Percentiles rank a stretch among this genome's conserved stretches.
phyloP scores from a whole-genome alignment of 129 eudicot species.

The Kitagawia praeruptora region DNA sequence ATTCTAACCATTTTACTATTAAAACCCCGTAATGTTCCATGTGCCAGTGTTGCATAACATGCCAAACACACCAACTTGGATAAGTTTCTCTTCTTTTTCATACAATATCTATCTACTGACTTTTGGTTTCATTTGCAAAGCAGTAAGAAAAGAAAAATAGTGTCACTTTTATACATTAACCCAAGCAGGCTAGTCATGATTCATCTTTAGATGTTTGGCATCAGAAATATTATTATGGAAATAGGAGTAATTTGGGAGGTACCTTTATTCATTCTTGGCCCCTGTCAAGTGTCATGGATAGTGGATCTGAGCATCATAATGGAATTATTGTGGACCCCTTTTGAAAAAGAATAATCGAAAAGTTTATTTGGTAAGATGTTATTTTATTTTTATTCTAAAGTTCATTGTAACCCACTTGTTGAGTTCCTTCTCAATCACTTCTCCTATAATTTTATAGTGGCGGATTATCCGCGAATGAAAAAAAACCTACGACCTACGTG shows the following conservation, averaged over 20 bases:
- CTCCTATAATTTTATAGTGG: background rate
- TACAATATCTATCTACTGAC: background rate
- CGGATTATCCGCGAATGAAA: background rate
- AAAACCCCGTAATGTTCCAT: background rate
- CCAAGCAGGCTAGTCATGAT: background rate
- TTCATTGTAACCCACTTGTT: background rate
- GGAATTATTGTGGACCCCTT: background rate
- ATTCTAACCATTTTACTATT: background rate
- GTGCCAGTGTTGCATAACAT: background rate
- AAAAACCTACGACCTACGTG: background rate
- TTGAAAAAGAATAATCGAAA: background rate
- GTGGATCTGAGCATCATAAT: conserved; percentile 1
- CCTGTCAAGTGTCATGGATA: background rate
- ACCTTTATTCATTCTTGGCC: background rate
- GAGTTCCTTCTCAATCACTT: background rate
- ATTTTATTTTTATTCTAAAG: background rate
- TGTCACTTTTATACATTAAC: background rate
- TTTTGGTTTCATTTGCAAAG: background rate
- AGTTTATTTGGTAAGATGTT: background rate
- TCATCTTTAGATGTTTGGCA: background rate
- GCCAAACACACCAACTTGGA: background rate
- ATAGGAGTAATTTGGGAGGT: background rate
- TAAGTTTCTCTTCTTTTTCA: background rate
- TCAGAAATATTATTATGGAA: background rate
- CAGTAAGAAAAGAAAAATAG: background rate